Evolutionary conservation across 768 basidiomycete genomes (phyloP).

Genomic region (Mrakia blollopis): DNA sequence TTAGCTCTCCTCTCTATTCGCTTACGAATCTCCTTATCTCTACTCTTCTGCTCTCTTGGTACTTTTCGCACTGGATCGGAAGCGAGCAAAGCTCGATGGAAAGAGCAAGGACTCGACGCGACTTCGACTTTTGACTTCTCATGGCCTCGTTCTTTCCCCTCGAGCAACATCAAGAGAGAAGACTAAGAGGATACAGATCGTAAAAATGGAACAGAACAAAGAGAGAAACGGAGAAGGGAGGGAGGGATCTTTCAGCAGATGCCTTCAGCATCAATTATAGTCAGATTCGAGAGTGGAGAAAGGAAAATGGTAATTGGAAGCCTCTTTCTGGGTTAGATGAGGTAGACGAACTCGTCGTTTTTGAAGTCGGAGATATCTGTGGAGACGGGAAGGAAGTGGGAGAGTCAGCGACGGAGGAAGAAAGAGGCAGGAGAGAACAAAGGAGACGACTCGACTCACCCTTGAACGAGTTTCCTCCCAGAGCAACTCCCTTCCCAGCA

Average conservation of each 20-base stretch:
- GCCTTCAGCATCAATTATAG: not conserved
- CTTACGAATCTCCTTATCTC: too few species aligned
- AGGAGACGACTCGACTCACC: too few species aligned
- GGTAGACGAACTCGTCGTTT: constrained; percentile 40
- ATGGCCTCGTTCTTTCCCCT: not conserved
- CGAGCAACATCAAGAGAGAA: not conserved
- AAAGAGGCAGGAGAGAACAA: too few species aligned
- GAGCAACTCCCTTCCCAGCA: constrained; percentile 19
- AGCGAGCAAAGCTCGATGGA: too few species aligned
- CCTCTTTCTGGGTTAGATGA: constrained; percentile 27
- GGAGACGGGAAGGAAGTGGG: too few species aligned
- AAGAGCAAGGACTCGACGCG: too few species aligned
- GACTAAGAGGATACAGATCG: not conserved
- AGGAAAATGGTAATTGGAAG: not conserved
- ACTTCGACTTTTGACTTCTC: not conserved
- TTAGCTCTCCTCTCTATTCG: not conserved
- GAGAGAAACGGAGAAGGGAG: not conserved
- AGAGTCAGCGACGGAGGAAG: too few species aligned
- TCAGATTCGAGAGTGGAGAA: not conserved
- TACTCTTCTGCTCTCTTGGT: too few species aligned
- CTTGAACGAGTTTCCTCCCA: constrained; percentile 33
- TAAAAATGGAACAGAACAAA: not conserved
- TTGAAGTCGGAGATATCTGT: constrained; percentile 35
- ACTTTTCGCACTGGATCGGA: too few species aligned
- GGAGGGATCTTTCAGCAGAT: not conserved